Conservation (phyloP, 169 alveolate species). For the Eimeria necatrix region DNA sequence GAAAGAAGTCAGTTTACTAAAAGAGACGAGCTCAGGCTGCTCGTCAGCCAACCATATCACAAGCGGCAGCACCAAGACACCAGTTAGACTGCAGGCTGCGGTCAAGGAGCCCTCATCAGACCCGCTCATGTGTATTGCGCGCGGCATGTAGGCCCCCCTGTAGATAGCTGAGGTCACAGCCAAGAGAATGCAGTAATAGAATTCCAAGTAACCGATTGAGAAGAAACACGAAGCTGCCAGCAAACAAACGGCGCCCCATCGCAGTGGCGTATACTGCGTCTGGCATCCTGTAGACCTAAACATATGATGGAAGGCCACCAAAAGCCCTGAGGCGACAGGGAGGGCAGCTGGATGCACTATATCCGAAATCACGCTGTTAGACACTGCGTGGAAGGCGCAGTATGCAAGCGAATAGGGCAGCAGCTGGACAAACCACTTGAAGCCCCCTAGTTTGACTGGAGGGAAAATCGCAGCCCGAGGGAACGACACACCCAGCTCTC, state of each 20-base stretch:
- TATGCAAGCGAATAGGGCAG: slow-evolving; percentile 79
- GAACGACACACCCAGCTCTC: slow-evolving; percentile 76
- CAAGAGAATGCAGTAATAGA: slow-evolving; percentile 41
- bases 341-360: slow-evolving; percentile 60
- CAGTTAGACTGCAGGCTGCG: slow-evolving; percentile 58
- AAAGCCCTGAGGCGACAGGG: slow-evolving; percentile 71
- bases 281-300: slow-evolving; percentile 57
- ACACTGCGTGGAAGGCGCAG: slow-evolving; percentile 46
- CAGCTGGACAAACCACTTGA: slow-evolving; percentile 41
- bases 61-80: slow-evolving; percentile 48
- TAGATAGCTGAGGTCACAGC: slow-evolving; percentile 10
- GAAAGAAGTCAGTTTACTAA: slow-evolving; percentile 1
- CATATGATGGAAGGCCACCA: slow-evolving; percentile 65
- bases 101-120: slow-evolving; percentile 58
- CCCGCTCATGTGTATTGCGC: slow-evolving; percentile 55
- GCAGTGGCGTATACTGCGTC: background rate
- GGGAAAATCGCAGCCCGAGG: slow-evolving; percentile 55
- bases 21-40: background rate
- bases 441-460: background rate
- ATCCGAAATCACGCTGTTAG: slow-evolving; percentile 41
- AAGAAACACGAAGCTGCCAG: slow-evolving; percentile 45
- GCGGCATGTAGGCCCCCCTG: slow-evolving; percentile 59
- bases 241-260: slow-evolving; percentile 72
- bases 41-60: slow-evolving; percentile 27
- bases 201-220: slow-evolving; percentile 22